Percentiles rank a stretch among this genome's conserved stretches.
phyloP scores from a whole-genome alignment of 306 rosid genomes.

The Sechiopsis laciniata region DNA sequence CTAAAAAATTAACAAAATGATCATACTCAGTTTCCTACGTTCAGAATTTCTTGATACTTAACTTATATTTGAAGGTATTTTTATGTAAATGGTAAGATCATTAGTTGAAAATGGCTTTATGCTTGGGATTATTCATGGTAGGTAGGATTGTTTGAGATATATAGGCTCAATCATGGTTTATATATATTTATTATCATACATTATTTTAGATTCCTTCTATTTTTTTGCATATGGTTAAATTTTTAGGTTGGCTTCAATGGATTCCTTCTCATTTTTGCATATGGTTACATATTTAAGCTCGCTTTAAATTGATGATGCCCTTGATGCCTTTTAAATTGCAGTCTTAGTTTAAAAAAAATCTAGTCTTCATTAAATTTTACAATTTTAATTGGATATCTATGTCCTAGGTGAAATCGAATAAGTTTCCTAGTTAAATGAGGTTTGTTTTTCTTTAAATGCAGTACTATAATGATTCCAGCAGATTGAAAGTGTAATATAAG shows the following conservation, averaged over 20 bases:
- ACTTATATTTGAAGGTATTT: not conserved
- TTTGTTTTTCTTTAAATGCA: not conserved
- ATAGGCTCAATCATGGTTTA: not conserved
- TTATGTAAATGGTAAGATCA: not conserved
- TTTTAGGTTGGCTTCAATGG: not conserved
- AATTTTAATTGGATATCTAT: not conserved
- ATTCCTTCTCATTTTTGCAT: not conserved
- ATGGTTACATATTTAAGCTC: not conserved
- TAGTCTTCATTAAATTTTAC: not conserved
- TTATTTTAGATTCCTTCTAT: not conserved
- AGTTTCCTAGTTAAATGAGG: not conserved
- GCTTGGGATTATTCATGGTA: not conserved
- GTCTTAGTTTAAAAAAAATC: not conserved
- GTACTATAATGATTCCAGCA: not conserved
- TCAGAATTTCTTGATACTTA: not conserved
- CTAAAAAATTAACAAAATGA: not conserved
- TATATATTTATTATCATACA: not conserved
- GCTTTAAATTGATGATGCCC: not conserved
- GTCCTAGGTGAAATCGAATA: not conserved
- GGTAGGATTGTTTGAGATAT: not conserved
- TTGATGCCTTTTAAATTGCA: not conserved
- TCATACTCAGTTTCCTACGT: not conserved
- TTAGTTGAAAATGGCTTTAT: not conserved
- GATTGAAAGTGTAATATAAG: not conserved
- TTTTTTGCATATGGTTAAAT: not conserved